Conservation (phyloP, 164 flowering plant genomes). For the Berberis thunbergii region DNA sequence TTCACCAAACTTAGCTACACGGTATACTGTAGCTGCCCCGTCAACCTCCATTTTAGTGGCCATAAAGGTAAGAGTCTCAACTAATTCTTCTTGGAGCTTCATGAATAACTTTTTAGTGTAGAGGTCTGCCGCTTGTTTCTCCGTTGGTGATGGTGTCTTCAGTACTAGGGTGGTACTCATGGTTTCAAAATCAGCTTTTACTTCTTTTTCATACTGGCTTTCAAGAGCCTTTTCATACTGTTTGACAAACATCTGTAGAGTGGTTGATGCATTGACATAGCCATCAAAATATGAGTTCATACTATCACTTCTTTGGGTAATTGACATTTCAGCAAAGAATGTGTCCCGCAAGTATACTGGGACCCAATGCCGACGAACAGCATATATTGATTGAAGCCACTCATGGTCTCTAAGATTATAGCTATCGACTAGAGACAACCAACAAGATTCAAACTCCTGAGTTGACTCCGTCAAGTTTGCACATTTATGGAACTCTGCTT, state of each 20-base stretch:
- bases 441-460: conserved; percentile 69
- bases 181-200: conserved; percentile 75
- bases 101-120: conserved; percentile 62
- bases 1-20: conserved; percentile 65
- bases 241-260: conserved; percentile 50
- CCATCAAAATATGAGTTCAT: conserved; percentile 86
- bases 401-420: conserved; percentile 60
- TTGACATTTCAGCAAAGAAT: conserved; percentile 78
- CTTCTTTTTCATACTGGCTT: conserved; percentile 75
- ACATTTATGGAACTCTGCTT: conserved; percentile 72
- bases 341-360: conserved; percentile 67
- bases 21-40: conserved; percentile 47
- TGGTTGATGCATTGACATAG: conserved; percentile 77
- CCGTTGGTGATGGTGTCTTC: conserved; percentile 87
- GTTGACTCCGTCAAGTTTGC: conserved; percentile 56
- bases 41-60: conserved; percentile 64
- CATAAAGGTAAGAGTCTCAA: conserved; percentile 66
- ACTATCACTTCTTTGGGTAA: conserved; percentile 66
- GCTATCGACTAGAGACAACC: conserved; percentile 58
- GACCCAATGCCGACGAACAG: conserved; percentile 65
- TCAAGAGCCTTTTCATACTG: conserved; percentile 74
- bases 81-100: conserved; percentile 78
- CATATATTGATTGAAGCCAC: conserved; percentile 56
- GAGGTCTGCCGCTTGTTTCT: conserved; percentile 69
- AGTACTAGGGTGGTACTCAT: conserved; percentile 48